Base-by-base conservation (phyloP, 805 yeast genomes). In the Yarrowia phangngaensis region DNA sequence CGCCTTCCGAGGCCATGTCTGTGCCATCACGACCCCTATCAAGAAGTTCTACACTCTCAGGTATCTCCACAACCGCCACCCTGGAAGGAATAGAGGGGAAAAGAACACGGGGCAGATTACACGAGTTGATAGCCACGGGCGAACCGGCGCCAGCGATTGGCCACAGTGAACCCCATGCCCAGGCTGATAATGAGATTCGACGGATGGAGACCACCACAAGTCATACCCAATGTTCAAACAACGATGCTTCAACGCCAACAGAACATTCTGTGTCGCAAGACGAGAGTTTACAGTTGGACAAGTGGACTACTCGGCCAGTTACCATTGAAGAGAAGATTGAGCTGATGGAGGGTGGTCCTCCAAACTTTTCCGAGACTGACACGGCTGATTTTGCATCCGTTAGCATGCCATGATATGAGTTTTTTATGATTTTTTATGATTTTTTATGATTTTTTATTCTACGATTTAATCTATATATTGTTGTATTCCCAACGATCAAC, bases 21-120 rank as follows among this genome's bases (percentile, higher is more conserved):
- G 36, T 51, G 22, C 57, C 55, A n/a, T 76, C 84, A 1, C 68
- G 84, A 33, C 82, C 83, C 0, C 58, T 76, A 15, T 79, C 85
- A 0, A 70, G 85, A 35, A 77, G 83, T 17, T 73, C 75, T 14
- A 77, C 84, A 0, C 50, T 61, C 28, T 79, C 85, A 1, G 81
- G 84, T 24, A 60, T 81, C n/a, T 80, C 86, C 0, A 79, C 81
- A 29, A 79, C 82, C 4, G 87, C 87, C 16, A 79, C 84, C 13
- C 81, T 82, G 56, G 87, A 82, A 60, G 87, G 88, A 0, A 62
- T 80, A 4, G 85, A 81, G 58, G 88, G 88, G 4, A 73, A 75
- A 52, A 64, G 74, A 38, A 67, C 33, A 7, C 50, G 50, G 9
- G 50, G 50, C 11, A 29, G 38, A 9, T 32, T 33, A 11, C 40